These are phyloP conservation scores for Aspergillus chevalieri DNA, from an alignment of 2,329 filamentous ascomycete genomes.

Conservation along the genomic window DNA sequence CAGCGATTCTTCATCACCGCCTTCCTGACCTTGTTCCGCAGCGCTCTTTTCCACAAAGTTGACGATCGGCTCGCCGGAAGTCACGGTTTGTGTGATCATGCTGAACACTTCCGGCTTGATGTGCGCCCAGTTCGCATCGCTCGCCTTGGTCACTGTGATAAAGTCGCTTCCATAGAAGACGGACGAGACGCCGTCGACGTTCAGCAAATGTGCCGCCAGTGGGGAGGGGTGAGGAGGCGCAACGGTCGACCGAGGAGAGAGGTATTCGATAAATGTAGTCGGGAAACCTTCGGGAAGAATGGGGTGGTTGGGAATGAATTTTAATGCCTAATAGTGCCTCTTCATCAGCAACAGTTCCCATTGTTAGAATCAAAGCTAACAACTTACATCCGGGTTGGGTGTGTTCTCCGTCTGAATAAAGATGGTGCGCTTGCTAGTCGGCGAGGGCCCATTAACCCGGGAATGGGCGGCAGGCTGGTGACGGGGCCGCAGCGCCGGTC, in stretches of 20 bases:
- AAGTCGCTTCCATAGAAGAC: constrained; percentile 94
- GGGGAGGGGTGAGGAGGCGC: constrained; percentile 85
- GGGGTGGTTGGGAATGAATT: constrained; percentile 87
- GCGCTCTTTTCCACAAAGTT: constrained; percentile 59
- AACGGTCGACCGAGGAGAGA: constrained; percentile 80
- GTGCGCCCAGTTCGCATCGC: constrained; percentile 85
- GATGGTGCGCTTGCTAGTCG: constrained; percentile 60
- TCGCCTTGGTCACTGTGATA: constrained; percentile 90
- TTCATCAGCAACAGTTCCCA: not conserved
- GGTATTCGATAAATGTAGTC: constrained; percentile 82
- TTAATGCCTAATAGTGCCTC: constrained; percentile 54
- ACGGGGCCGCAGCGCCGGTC: constrained; percentile 40
- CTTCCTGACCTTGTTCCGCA: constrained; percentile 44
- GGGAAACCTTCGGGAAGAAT: constrained; percentile 70
- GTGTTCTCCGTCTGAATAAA: constrained; percentile 97
- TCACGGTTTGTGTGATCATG: constrained; percentile 87
- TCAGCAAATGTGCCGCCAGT: constrained; percentile 82
- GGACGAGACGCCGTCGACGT: constrained; percentile 87
- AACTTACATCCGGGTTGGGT: constrained; percentile 75
- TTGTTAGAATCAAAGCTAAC: not conserved
- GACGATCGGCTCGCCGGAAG: constrained; percentile 74
- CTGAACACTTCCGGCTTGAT: constrained; percentile 94
- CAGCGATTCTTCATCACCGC: constrained; percentile 60
- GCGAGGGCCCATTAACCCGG: constrained; percentile 33
- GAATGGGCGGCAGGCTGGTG: constrained; percentile 32